These are phyloP conservation scores for Protomyces lactucae-debilis DNA, from an alignment of 1,139 yeast species.

Conservation along the genomic window DNA sequence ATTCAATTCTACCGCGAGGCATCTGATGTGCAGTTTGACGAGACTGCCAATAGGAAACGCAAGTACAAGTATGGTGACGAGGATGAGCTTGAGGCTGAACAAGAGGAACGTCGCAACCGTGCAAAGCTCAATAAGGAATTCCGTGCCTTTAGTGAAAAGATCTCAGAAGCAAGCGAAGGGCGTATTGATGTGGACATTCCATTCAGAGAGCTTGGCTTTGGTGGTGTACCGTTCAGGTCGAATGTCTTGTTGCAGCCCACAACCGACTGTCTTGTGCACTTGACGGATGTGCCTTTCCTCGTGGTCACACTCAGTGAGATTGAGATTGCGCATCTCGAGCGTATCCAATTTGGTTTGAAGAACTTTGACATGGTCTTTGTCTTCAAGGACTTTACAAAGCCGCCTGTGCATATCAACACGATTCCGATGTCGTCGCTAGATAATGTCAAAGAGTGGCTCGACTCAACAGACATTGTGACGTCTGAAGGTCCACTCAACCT, in stretches of 20 bases:
- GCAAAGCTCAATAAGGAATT: constrained; percentile 89
- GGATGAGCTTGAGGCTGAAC: constrained; percentile 97
- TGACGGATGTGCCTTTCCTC: constrained; percentile 90
- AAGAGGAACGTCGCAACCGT: constrained; percentile 92
- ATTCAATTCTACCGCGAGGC: constrained; percentile 97
- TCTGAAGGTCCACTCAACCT: constrained; percentile 93
- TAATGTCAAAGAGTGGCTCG: constrained; percentile 91
- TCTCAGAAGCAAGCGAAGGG: constrained; percentile 60
- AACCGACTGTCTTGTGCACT: constrained; percentile 89
- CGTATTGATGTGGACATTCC: constrained; percentile 89
- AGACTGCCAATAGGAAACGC: constrained; percentile 89
- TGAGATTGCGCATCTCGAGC: constrained; percentile 90
- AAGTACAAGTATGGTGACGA: constrained; percentile 94
- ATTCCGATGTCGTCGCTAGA: constrained; percentile 90
- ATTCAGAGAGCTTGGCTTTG: constrained; percentile 92
- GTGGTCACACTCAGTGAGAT: constrained; percentile 88
- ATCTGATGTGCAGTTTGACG: constrained; percentile 92
- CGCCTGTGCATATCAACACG: constrained; percentile 89
- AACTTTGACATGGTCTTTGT: constrained; percentile 95
- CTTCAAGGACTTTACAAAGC: constrained; percentile 78
- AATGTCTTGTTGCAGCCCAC: constrained; percentile 96
- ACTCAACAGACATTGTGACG: constrained; percentile 72
- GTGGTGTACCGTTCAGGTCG: constrained; percentile 94
- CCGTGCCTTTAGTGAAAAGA: constrained; percentile 79
- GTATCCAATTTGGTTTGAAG: constrained; percentile 94